These are phyloP conservation scores for Alternaria tenuissima DNA, from an alignment of 2,329 filamentous ascomycete genomes.

Conservation along the genomic window DNA sequence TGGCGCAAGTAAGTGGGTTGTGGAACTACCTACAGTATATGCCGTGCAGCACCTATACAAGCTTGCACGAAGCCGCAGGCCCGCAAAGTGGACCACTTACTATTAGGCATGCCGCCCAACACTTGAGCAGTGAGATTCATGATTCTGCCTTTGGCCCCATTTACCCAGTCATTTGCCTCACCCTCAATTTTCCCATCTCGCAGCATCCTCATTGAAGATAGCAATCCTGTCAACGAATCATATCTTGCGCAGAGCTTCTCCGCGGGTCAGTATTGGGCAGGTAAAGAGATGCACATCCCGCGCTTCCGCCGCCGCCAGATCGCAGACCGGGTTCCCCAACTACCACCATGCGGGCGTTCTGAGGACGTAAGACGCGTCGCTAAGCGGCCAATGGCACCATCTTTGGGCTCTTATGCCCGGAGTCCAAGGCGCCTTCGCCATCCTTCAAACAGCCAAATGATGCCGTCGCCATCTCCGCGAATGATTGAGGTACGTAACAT, in stretches of 20 bases:
- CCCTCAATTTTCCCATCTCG: neutral
- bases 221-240: neutral
- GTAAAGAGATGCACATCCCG: conserved; percentile 22
- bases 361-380: conserved; percentile 6
- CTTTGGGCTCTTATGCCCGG: conserved; percentile 1
- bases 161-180: neutral
- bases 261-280: conserved; percentile 13
- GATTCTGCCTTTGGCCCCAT: neutral
- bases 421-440: neutral
- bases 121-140: conserved; percentile 1
- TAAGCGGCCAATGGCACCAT: conserved; percentile 19
- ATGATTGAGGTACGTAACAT: conserved; percentile 14
- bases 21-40: neutral
- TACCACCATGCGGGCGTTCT: conserved; percentile 11
- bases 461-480: conserved; percentile 10
- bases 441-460: neutral
- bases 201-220: neutral
- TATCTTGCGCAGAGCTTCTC: conserved; percentile 10
- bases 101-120: conserved; percentile 16
- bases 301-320: conserved; percentile 17
- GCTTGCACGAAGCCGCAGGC: conserved; percentile 11
- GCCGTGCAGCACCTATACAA: conserved; percentile 13
- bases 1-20: conserved; percentile 10
- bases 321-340: conserved; percentile 20
- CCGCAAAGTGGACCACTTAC: conserved; percentile 16